phyloP scores from a whole-genome alignment of 257 asterid species.

The Scutellaria galericulata region DNA sequence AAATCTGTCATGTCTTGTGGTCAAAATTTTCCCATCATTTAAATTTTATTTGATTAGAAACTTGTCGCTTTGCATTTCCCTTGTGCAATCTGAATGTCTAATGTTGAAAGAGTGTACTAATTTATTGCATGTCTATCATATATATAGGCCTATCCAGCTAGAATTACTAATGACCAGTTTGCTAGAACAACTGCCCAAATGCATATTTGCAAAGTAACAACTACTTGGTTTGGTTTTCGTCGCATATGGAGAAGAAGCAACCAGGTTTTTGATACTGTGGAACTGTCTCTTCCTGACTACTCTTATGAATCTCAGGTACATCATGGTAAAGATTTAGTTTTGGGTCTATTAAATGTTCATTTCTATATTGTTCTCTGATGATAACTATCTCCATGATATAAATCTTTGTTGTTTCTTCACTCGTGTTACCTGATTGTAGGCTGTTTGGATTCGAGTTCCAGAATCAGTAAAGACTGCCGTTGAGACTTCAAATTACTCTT shows the following conservation, averaged over 20 bases:
- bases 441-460: conserved; percentile 96
- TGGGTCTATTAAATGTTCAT: conserved; percentile 22
- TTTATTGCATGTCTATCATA: conserved; percentile 29
- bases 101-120: conserved; percentile 30
- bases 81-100: conserved; percentile 30
- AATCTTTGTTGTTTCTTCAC: conserved; percentile 26
- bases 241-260: conserved; percentile 81
- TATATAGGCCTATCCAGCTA: conserved; percentile 72
- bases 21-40: conserved; percentile 20
- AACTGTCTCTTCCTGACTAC: conserved; percentile 85
- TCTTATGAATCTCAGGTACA: conserved; percentile 87
- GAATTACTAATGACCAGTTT: conserved; percentile 42
- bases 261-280: conserved; percentile 82
- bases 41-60: not conserved
- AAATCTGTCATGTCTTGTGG: conserved; percentile 11
- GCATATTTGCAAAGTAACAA: conserved; percentile 73
- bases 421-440: conserved; percentile 53
- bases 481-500: conserved; percentile 57
- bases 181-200: conserved; percentile 71
- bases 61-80: conserved; percentile 23
- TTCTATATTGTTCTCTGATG: not conserved
- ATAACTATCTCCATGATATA: conserved; percentile 15
- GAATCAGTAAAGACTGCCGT: conserved; percentile 71
- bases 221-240: conserved; percentile 92
- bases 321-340: conserved; percentile 7